Evolutionary conservation across 2,329 filamentous ascomycete genomes (phyloP), one percentile per base, ranked within the genome.

Genomic region (Sclerotinia borealis): DNA sequence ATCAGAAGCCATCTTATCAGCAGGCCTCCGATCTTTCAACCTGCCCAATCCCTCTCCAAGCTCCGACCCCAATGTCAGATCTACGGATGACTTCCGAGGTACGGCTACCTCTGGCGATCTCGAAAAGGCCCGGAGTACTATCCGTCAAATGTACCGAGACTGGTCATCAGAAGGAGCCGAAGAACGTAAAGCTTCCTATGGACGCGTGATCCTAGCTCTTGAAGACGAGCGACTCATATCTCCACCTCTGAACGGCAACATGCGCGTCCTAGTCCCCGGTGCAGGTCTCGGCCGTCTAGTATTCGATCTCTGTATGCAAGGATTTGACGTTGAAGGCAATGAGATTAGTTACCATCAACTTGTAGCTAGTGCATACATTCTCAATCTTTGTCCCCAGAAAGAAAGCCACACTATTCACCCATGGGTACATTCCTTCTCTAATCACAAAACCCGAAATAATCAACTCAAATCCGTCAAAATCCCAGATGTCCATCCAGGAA

Each of bases 281-380:
- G 93, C 93, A 4, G 95, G 95, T 0, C 80, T 99, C 2, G 95
- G 92, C 3, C 84, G 95, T 17, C 79, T 98, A 2, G 91, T 98
- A 0, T 96, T 96, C 71, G 95, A 99, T 50, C 80, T 98, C 17
- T 92, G 88, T 73, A 79, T 79, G 34, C 80, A 79, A 1, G 93
- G 95, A 13, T 96, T 87, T 75, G 78, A 83, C 13, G 84, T 86
- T 0, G 92, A 97, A 75, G 93, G 93, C 34, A 98, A 97, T 73
- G 91, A 99, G 77, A 96, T 98, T 66, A 97, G 93, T 3, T 98
- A 96, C 73, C 95, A 99, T 75, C 92, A 96, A 75, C 84, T 99
- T n/a, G 81, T 98, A 64, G 92, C 92, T 1, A 96, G 91, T 7
- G 85, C 84, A 0, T 88, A 90, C 73, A 83, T 93, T 19, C 83